Evolutionary conservation across 2,329 filamentous ascomycete species (phyloP), one percentile per base, ranked within the genome.

Genomic region (Penicillium sp.): DNA sequence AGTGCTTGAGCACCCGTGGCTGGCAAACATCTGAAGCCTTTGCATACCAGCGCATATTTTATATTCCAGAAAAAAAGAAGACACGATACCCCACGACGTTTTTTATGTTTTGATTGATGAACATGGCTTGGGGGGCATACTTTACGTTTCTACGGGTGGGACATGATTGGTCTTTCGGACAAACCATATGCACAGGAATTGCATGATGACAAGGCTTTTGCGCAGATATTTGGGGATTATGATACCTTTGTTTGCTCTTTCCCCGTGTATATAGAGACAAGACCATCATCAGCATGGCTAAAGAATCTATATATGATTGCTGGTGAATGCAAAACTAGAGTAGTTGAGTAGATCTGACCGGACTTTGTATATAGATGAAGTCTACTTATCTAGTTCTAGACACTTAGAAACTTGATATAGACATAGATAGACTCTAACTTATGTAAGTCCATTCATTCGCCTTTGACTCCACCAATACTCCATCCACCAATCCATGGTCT

Each of bases 1-100:
- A 65, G 90, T 98, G 14, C 72, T 95, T 47, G 81, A 87, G 44
- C 91, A 97, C 69, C 82, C 86, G n/a, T 98, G 93, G 93, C 69
- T 74, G 65, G 52, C 46, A 8, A 60, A 59, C 44, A 53, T 48
- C 26, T 65, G 44, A 62, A 24, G 27, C n/a, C 26, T 22, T 34
- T 6, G 28, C 18, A 13, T 18, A 28, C 37, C 29, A 16, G 28
- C 10, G 24, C 20, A 31, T 42, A 23, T 10, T 24, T 53, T 34
- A 55, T 51, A 43, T 46, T 29, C 31, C 16, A 34, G 50, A 50
- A 51, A 47, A 53, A 26, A 32, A 54, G 51, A 56, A 51, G 48
- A 55, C 44, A 52, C 55, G 57, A 59, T 59, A 59, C 57, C 57
- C 57, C 55, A 59, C 42, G 50, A 54, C 42, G 55, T 58, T 59